Evolutionary conservation across 1,139 yeast species (phyloP).

Genomic region (Geotrichum macrosporum): DNA sequence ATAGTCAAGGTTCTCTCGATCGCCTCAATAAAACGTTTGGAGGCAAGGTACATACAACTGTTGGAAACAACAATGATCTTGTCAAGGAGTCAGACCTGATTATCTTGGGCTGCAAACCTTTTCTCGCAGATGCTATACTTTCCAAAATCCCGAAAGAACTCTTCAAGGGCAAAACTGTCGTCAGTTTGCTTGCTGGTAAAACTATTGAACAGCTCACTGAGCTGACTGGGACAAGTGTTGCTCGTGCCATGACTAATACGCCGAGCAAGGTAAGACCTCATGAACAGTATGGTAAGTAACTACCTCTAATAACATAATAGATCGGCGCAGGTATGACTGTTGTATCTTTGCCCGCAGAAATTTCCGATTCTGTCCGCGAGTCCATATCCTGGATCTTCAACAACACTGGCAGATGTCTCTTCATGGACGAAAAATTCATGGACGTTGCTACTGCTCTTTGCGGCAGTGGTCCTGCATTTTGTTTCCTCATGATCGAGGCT

Average conservation of each 20-base stretch:
- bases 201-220: conserved; percentile 63
- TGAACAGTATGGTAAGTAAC: background rate
- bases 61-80: conserved; percentile 54
- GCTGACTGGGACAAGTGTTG: conserved; percentile 53
- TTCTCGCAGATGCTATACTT: conserved; percentile 59
- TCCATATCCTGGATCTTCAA: conserved; percentile 53
- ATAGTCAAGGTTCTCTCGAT: conserved; percentile 49
- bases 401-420: conserved; percentile 51
- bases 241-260: conserved; percentile 97
- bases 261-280: conserved; percentile 75
- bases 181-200: conserved; percentile 90
- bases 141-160: conserved; percentile 40
- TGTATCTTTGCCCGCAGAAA: conserved; percentile 43
- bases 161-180: conserved; percentile 56
- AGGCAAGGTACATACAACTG: conserved; percentile 51
- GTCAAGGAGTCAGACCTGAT: conserved; percentile 63
- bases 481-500: conserved; percentile 83
- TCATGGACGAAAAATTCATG: conserved; percentile 69
- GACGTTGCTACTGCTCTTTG: conserved; percentile 94
- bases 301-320: conserved; percentile 31
- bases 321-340: conserved; percentile 91
- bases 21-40: conserved; percentile 46
- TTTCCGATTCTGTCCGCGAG: conserved; percentile 52
- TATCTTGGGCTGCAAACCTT: conserved; percentile 84
- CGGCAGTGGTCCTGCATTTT: conserved; percentile 97